Evolutionary conservation across 805 yeast species (phyloP).

Genomic region (Priceomyces medius): DNA sequence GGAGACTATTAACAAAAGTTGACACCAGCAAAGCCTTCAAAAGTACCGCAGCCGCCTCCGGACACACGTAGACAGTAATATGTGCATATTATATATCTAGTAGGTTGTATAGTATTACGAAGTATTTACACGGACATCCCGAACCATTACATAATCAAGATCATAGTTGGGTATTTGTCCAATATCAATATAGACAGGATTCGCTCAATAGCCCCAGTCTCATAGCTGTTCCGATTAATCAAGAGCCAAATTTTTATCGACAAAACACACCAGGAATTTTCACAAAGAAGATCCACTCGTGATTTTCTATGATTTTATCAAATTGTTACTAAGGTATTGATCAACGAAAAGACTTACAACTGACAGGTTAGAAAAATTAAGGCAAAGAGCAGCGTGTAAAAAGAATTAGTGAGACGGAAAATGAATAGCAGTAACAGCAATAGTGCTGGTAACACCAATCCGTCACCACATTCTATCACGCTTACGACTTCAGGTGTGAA

Average conservation of each 20-base stretch:
- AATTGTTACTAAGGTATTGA: background rate
- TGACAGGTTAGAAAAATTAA: too few relatives aligned
- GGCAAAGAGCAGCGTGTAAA: too few relatives aligned
- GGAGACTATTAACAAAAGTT: too few relatives aligned
- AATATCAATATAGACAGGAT: conserved; percentile 1
- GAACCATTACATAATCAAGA: too few relatives aligned
- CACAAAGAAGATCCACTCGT: background rate
- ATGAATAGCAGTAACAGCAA: conserved; percentile 4
- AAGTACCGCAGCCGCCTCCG: too few relatives aligned
- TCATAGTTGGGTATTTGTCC: too few relatives aligned
- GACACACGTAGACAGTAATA: too few relatives aligned
- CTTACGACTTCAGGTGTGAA: conserved; percentile 26
- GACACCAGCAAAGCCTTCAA: too few relatives aligned
- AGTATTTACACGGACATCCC: too few relatives aligned
- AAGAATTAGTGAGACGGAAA: conserved; percentile 1
- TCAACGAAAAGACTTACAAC: background rate
- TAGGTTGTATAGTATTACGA: too few relatives aligned
- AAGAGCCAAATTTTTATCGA: background rate
- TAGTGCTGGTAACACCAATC: conserved; percentile 13
- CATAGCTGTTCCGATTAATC: background rate
- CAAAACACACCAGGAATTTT: background rate
- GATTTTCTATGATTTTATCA: background rate
- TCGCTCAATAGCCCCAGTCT: background rate
- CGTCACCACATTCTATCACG: conserved; percentile 34
- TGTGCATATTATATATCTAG: too few relatives aligned